phyloP scores from a whole-genome alignment of 306 rosid genomes.

The Trifolium dubium region DNA sequence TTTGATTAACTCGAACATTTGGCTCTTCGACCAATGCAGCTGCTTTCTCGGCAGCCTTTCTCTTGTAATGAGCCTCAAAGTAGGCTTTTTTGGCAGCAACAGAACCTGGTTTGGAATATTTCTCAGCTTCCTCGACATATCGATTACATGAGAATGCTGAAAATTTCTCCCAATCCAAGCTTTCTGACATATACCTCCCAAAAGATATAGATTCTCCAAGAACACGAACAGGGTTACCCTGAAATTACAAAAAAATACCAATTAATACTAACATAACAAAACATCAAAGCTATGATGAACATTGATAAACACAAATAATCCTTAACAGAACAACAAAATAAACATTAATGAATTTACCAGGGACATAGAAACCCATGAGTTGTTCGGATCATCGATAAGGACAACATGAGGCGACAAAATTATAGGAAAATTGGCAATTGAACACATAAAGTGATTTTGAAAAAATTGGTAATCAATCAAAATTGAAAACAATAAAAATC shows the following conservation, averaged over 20 bases:
- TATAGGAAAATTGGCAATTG: slow-evolving; percentile 22
- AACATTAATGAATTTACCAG: slow-evolving; percentile 44
- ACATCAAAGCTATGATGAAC: slow-evolving; percentile 19
- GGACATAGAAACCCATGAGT: slow-evolving; percentile 41
- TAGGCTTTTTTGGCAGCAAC: slow-evolving; percentile 91
- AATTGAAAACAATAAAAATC: not conserved
- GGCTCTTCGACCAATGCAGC: slow-evolving; percentile 58
- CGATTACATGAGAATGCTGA: slow-evolving; percentile 83
- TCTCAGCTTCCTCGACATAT: slow-evolving; percentile 83
- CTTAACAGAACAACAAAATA: slow-evolving; percentile 3
- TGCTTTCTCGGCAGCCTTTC: slow-evolving; percentile 72
- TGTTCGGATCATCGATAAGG: slow-evolving; percentile 30
- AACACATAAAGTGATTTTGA: slow-evolving; percentile 20
- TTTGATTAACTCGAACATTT: slow-evolving; percentile 36
- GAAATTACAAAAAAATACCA: slow-evolving; percentile 26
- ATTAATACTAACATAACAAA: not conserved
- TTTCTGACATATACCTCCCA: slow-evolving; percentile 79
- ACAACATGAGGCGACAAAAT: slow-evolving; percentile 35
- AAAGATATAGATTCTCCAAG: slow-evolving; percentile 88
- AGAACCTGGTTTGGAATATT: slow-evolving; percentile 82
- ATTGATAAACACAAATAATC: not conserved
- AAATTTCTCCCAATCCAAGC: slow-evolving; percentile 86
- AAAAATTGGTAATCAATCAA: not conserved
- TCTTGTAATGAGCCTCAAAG: slow-evolving; percentile 94
- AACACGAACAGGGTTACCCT: slow-evolving; percentile 59